Percentiles rank a stretch among this genome's conserved stretches.
Evolutionary conservation across 164 flowering plant species (phyloP).

Genomic region (Annona squamosa): DNA sequence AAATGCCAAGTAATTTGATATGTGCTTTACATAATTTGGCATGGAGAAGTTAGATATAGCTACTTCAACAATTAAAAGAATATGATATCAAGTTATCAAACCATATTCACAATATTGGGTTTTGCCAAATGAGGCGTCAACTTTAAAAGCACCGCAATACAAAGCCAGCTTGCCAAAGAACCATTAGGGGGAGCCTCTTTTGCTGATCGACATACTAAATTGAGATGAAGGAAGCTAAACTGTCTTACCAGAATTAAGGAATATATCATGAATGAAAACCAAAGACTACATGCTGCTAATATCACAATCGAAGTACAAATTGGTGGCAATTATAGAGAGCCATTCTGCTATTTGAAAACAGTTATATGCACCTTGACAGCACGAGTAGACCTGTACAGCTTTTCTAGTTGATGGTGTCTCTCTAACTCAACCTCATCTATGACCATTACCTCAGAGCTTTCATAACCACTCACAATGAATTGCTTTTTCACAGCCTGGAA

Average conservation of each 20-base stretch:
- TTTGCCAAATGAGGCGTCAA: background rate
- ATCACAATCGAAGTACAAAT: background rate
- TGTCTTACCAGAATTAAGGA: background rate
- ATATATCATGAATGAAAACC: background rate
- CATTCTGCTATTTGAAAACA: background rate
- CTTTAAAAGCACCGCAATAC: background rate
- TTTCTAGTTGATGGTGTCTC: conserved; percentile 89
- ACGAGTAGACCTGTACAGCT: conserved; percentile 81
- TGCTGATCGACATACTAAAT: background rate
- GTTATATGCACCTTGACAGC: conserved; percentile 57
- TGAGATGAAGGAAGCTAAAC: background rate
- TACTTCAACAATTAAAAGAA: background rate
- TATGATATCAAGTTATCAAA: background rate
- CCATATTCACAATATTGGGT: background rate
- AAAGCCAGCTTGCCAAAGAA: background rate
- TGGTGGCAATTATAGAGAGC: background rate
- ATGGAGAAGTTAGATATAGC: background rate
- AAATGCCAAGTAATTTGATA: background rate
- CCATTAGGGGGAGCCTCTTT: no score
- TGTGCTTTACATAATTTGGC: background rate
- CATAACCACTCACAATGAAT: conserved; percentile 77
- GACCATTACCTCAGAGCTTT: conserved; percentile 75
- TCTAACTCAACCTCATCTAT: conserved; percentile 90
- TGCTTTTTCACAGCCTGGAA: conserved; percentile 92
- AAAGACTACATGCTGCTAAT: background rate